Evolutionary conservation across 2,329 filamentous ascomycete genomes (phyloP).

Genomic region (Cladosporium sp.): DNA sequence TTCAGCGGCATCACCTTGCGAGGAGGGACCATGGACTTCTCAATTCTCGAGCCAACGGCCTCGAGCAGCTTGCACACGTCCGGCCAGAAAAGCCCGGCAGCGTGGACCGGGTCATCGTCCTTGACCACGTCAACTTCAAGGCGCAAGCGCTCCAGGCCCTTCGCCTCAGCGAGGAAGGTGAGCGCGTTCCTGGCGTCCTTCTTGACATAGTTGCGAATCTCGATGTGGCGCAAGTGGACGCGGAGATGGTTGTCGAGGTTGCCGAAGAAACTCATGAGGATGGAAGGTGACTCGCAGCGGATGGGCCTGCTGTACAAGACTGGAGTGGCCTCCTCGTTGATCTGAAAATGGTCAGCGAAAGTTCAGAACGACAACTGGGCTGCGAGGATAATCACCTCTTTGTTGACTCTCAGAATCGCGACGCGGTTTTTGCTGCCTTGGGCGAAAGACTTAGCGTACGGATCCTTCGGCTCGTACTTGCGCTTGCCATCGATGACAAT

Average conservation of each 20-base stretch:
- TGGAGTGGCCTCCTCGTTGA: conserved; percentile 31
- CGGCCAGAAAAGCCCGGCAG: conserved; percentile 35
- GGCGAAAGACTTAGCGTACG: conserved; percentile 36
- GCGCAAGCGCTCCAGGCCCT: conserved; percentile 31
- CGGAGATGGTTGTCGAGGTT: conserved; percentile 25
- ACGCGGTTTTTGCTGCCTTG: conserved; percentile 35
- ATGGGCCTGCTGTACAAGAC: conserved; percentile 37
- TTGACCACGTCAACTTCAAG: conserved; percentile 32
- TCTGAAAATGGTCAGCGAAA: conserved; percentile 21
- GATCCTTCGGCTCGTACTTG: conserved; percentile 26
- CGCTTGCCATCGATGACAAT: conserved; percentile 37
- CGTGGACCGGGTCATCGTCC: conserved; percentile 35
- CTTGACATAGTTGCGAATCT: conserved; percentile 34
- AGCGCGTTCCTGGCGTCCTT: conserved; percentile 34
- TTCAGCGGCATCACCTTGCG: background rate
- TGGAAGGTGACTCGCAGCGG: conserved; percentile 35
- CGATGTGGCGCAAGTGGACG: conserved; percentile 29
- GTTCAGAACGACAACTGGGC: background rate
- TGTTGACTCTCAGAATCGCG: conserved; percentile 35
- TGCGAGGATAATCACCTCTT: conserved; percentile 28
- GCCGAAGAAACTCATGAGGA: conserved; percentile 37
- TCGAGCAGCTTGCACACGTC: conserved; percentile 13
- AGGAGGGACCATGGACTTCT: conserved; percentile 13
- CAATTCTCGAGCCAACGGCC: background rate
- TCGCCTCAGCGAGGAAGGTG: conserved; percentile 35